Percentiles rank a stretch among this genome's conserved stretches.
Conservation (phyloP, 139 green algal genomes). For the Desmodesmus armatus region DNA sequence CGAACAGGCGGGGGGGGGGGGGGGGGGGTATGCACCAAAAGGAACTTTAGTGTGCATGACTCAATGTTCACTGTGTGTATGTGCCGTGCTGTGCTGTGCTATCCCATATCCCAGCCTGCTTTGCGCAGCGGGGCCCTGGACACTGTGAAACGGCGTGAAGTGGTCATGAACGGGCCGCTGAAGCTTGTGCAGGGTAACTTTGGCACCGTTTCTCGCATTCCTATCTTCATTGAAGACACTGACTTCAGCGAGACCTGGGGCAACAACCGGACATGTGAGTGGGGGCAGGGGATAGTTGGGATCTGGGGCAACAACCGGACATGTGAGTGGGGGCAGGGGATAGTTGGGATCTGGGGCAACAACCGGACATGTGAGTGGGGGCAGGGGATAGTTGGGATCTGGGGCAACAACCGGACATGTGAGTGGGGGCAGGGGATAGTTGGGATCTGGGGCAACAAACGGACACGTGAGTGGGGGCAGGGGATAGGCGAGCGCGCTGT, state of each 20-base stretch:
- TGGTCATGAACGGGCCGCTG: constrained; percentile 51
- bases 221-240: constrained; percentile 49
- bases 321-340: background rate
- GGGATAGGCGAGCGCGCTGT: too few relatives aligned
- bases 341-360: background rate
- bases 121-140: constrained; percentile 39
- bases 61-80: too few relatives aligned
- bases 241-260: constrained; percentile 43
- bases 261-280: background rate
- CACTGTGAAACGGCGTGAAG: background rate
- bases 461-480: too few relatives aligned
- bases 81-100: too few relatives aligned
- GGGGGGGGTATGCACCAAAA: too few relatives aligned
- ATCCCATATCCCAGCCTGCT: constrained; percentile 40
- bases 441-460: too few relatives aligned
- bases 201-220: constrained; percentile 38
- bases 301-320: constrained; percentile 26
- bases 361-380: background rate
- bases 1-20: too few relatives aligned
- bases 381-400: too few relatives aligned
- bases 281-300: background rate
- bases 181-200: constrained; percentile 45
- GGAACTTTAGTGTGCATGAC: too few relatives aligned
- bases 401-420: too few relatives aligned
- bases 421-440: too few relatives aligned